A percentile compares a stretch with the other conserved stretches of the same genome.
phyloP scores from a whole-genome alignment of 1,284 basidiomycete species.

The Cutaneotrichosporon sp. region DNA sequence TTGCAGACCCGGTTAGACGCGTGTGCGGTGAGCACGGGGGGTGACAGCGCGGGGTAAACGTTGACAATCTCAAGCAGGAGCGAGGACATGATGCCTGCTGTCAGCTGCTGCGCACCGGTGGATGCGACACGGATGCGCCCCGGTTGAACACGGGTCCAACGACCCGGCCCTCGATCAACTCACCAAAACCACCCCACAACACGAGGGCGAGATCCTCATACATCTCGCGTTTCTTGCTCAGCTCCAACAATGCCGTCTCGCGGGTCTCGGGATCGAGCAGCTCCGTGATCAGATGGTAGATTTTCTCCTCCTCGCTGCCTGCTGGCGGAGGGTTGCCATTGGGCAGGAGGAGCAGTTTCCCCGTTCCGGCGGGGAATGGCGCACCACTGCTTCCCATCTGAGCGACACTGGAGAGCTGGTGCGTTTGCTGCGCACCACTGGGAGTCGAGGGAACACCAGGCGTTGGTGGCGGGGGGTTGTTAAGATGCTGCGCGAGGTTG shows the following conservation, averaged over 20 bases:
- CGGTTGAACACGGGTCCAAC: too few species aligned
- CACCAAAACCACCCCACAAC: slow-evolving; percentile 98
- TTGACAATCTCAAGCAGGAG: slow-evolving; percentile 97
- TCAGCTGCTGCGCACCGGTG: not conserved
- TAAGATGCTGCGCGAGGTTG: slow-evolving; percentile 46
- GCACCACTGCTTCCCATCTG: slow-evolving; percentile 5
- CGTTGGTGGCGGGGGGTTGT: slow-evolving; percentile 43
- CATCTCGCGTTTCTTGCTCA: slow-evolving; percentile 98
- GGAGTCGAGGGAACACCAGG: not conserved
- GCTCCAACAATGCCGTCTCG: slow-evolving; percentile 82
- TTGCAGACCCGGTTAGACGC: slow-evolving; percentile 99
- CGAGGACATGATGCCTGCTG: slow-evolving; percentile 92
- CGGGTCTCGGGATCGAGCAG: slow-evolving; percentile 58
- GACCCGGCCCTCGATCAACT: too few species aligned
- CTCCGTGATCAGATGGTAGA: slow-evolving; percentile 54
- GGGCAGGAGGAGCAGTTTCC: slow-evolving; percentile 45
- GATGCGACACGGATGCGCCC: not conserved
- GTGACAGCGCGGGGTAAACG: slow-evolving; percentile 92
- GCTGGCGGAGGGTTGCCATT: slow-evolving; percentile 42
- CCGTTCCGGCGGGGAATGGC: slow-evolving; percentile 20
- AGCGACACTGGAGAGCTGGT: slow-evolving; percentile 1
- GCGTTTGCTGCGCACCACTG: not conserved
- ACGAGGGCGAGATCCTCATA: slow-evolving; percentile 98
- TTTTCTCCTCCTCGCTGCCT: slow-evolving; percentile 53
- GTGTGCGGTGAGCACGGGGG: slow-evolving; percentile 93